phyloP scores from a whole-genome alignment of 129 eudicot species.

The Ambrosia artemisiifolia region DNA sequence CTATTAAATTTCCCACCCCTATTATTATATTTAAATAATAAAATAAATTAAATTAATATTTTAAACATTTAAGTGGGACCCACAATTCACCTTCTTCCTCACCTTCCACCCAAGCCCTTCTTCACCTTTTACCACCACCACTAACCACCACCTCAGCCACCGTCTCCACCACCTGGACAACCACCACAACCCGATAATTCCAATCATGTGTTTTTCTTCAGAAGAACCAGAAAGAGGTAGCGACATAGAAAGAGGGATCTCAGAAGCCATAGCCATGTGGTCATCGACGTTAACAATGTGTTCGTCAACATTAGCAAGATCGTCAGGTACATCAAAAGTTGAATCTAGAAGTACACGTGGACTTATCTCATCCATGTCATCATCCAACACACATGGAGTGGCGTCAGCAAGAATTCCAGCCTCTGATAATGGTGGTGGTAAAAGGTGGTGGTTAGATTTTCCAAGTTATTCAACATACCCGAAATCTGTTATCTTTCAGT shows the following conservation, averaged over 20 bases:
- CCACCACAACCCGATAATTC: no score
- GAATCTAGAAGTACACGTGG: constrained; percentile 61
- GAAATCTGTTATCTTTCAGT: constrained; percentile 52
- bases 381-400: constrained; percentile 55
- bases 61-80: no score
- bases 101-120: no score
- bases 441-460: no score
- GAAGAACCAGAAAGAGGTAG: constrained; percentile 26
- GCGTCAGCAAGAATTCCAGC: constrained; percentile 58
- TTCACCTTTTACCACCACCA: no score
- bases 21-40: no score
- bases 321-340: constrained; percentile 57
- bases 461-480: constrained; percentile 49
- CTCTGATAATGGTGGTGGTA: no score
- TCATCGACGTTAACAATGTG: constrained; percentile 34
- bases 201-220: constrained; percentile 61
- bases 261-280: constrained; percentile 37
- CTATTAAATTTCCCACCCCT: no score
- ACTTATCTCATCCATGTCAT: constrained; percentile 60
- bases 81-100: no score
- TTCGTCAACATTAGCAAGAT: constrained; percentile 26
- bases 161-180: no score
- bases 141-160: no score
- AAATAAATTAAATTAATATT: no score
- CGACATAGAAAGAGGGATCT: constrained; percentile 30